Conservation (phyloP, 2,329 filamentous ascomycete species). For the Drechslerella coelobrocha region DNA sequence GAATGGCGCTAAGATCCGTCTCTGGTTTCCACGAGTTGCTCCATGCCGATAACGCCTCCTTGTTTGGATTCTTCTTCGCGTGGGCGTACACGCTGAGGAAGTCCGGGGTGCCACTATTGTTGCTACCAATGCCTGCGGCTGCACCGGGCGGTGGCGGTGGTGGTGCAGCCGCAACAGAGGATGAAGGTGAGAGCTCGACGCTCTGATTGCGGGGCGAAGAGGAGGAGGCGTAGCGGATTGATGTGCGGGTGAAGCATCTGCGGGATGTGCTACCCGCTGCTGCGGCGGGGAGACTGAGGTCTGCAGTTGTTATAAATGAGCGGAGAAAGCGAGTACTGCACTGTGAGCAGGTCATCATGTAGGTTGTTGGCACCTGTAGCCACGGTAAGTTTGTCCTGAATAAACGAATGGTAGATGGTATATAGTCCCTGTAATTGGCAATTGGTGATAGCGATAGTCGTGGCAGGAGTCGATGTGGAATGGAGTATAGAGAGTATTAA, state of each 20-base stretch:
- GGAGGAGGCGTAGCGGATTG: constrained; percentile 31
- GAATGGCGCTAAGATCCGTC: constrained; percentile 28
- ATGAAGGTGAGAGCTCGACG: constrained; percentile 15
- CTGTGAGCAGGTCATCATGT: constrained; percentile 35
- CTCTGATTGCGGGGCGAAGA: constrained; percentile 25
- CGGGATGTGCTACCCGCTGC: neutral
- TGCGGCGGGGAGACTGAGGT: constrained; percentile 22
- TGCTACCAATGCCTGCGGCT: too few relatives aligned
- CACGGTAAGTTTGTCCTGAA: too few relatives aligned
- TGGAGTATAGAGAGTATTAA: neutral
- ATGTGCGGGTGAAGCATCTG: constrained; percentile 3
- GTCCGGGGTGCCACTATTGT: constrained; percentile 4
- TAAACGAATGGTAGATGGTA: neutral
- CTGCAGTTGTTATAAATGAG: constrained; percentile 14
- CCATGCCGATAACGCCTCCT: constrained; percentile 27
- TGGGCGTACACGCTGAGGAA: constrained; percentile 28
- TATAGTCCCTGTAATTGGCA: neutral
- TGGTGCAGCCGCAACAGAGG: neutral
- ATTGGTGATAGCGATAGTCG: neutral
- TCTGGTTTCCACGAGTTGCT: constrained; percentile 35
- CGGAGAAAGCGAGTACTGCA: constrained; percentile 44
- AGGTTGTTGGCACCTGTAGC: neutral
- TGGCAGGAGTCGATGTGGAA: neutral
- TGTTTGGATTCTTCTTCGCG: constrained; percentile 10
- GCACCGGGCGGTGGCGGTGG: neutral